Base-by-base conservation (phyloP, 306 rosid genomes). In the Amphicarpaea edgeworthii region DNA sequence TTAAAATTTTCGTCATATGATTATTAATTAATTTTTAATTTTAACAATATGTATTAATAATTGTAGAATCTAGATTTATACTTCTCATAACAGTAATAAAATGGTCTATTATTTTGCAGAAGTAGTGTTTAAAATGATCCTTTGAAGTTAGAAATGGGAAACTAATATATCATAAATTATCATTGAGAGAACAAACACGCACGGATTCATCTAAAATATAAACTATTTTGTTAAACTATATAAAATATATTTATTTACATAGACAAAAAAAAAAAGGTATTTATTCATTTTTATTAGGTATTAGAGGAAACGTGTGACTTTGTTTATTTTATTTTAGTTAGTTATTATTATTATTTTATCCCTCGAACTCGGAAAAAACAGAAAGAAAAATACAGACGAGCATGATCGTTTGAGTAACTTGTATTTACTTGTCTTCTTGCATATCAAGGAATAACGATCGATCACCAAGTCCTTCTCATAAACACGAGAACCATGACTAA, bases 371-470 rank as follows among this genome's bases (percentile, higher is more conserved):
- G 3, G 15, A 45, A n/a, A 24, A 15, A 46, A 46, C 20, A 14
- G 51, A 46, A 46, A 46, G 16, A 46, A 24, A 24, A n/a, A n/a
- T n/a, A n/a, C n/a, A n/a, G n/a, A n/a, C 2, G 7, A 70, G 19
- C 50, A 50, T 14, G n/a, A 32, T 49, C 23, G 6, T 69, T 28
- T 21, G 68, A 57, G 55, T 55, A 45, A 16, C 37, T 47, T n/a
- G 4, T 41, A 11, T 47, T 53, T 21, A 42, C 46, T 28, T 73
- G 78, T 43, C 67, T 55, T 16, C 40, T 54, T 19, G n/a, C 45
- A 54, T n/a, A n/a, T 59, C 19, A 16, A 28, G 34, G 69, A 73
- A 73, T 73, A 66, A 59, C 37, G 0, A 15, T 58, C n/a, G n/a
- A n/a, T n/a, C 57, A 73, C 6, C 7, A 4, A 41, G 11, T 72